Base-by-base conservation (phyloP, 169 alveolate genomes). In the Babesia ovis region DNA sequence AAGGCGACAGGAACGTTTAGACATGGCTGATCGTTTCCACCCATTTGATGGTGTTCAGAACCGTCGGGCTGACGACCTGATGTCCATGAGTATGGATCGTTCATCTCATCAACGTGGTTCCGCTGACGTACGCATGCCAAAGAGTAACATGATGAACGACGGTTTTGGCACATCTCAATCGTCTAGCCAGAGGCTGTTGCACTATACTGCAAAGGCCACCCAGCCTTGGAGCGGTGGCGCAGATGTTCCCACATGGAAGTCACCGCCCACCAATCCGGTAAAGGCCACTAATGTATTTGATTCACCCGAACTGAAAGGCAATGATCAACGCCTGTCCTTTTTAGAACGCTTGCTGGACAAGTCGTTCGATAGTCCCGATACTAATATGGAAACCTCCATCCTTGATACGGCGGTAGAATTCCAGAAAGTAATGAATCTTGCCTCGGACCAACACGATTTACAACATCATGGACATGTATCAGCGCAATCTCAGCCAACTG, bases 281-380 rank as follows among this genome's bases (percentile, higher is more conserved):
- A 59, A 74, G 54, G 27, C 60, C 23, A 39, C 42, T 48, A 62
- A 39, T 6, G 76, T 51, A 2, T 76, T 76, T 34, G 35, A 29
- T n/a, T 25, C 71, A 18, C 74, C 74, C 3, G 50, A 22, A 0
- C 14, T 64, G 71, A 57, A 60, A 20, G 45, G 23, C n/a, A 22
- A 6, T 3, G 14, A 37, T 29, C 46, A 27, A 4, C 58, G 48
- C 25, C 58, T 54, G 0, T 79, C 87, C 41, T 79, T 79, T 27
- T 58, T 79, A 70, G 87, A 79, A 37, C 62, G 76, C 12, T 39
- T 79, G 35, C 57, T 79, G 76, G 87, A 79, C 56, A 79, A 69
- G 34, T 75, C 82, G 25, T 79, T 79, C 53, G 87, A 79, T 29
- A 37, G 35, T 31, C 22, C 46, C 27, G 76, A 68, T 4, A 5